These are phyloP conservation scores for Candida nanaspora DNA, from an alignment of 805 yeast species.

Conservation along the genomic window DNA sequence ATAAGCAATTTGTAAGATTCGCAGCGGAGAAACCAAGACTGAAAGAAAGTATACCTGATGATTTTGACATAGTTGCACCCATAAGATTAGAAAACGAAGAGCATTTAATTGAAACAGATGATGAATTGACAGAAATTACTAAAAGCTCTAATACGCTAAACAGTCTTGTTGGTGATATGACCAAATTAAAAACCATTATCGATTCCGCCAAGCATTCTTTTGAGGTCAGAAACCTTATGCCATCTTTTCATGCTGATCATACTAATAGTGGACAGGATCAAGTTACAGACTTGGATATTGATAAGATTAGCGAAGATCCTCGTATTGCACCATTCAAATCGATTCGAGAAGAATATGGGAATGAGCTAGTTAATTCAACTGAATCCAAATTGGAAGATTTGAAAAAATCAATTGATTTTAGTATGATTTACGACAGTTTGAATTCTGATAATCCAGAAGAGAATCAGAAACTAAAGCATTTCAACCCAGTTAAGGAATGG, in stretches of 20 bases:
- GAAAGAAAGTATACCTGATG: neutral
- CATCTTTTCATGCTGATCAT: no score
- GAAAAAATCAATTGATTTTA: no score
- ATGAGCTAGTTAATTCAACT: neutral
- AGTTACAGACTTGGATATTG: no score
- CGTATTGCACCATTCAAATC: neutral
- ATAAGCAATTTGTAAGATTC: slow-evolving; percentile 13
- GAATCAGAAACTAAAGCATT: neutral
- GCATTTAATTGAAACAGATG: neutral
- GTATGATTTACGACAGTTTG: neutral
- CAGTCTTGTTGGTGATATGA: neutral
- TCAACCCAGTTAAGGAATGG: neutral
- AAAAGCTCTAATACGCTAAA: neutral
- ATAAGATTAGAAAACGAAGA: slow-evolving; percentile 10
- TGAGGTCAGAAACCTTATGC: no score
- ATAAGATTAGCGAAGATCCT: no score
- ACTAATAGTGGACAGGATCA: no score
- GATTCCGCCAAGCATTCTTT: neutral
- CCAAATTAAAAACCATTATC: neutral
- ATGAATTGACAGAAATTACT: neutral
- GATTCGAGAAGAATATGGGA: neutral
- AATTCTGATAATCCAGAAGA: neutral
- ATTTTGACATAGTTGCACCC: neutral
- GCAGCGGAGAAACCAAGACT: neutral
- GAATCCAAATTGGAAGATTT: neutral